A percentile compares a stretch with the other conserved stretches of the same genome.
Evolutionary conservation across 1,139 yeast genomes (phyloP).

Genomic region (Scheffersomyces quercinus): DNA sequence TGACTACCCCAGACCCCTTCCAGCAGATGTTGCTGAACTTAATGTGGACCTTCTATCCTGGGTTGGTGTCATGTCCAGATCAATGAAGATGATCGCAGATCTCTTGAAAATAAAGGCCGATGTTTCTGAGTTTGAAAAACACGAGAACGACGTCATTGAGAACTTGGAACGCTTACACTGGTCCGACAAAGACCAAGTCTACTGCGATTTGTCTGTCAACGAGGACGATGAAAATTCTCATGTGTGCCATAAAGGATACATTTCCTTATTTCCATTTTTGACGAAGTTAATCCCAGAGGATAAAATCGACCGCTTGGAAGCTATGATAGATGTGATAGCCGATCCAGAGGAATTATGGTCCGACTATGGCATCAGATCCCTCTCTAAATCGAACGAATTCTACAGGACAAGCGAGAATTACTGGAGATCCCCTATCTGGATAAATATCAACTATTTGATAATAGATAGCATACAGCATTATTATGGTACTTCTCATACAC

Average conservation of each 20-base stretch:
- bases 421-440: slow-evolving; percentile 97
- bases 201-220: slow-evolving; percentile 82
- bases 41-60: slow-evolving; percentile 89
- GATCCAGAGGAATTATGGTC: slow-evolving; percentile 81
- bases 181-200: slow-evolving; percentile 65
- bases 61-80: slow-evolving; percentile 89
- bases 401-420: slow-evolving; percentile 86
- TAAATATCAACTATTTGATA: slow-evolving; percentile 82
- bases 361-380: slow-evolving; percentile 75
- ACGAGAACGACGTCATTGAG: slow-evolving; percentile 56
- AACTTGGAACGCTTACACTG: slow-evolving; percentile 80
- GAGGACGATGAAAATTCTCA: slow-evolving; percentile 63
- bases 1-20: slow-evolving; percentile 87
- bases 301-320: slow-evolving; percentile 50
- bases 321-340: slow-evolving; percentile 55
- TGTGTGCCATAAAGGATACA: slow-evolving; percentile 88
- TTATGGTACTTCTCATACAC: slow-evolving; percentile 7
- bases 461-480: slow-evolving; percentile 71
- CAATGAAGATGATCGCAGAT: slow-evolving; percentile 74
- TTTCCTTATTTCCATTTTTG: slow-evolving; percentile 82
- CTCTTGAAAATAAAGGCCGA: slow-evolving; percentile 64
- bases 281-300: slow-evolving; percentile 61
- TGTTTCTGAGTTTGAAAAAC: slow-evolving; percentile 46
- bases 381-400: slow-evolving; percentile 64
- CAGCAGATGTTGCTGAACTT: slow-evolving; percentile 84